Evolutionary conservation across 2,329 filamentous ascomycete genomes (phyloP), one percentile per base, ranked within the genome.

Genomic region (Fusarium euwallaceae): DNA sequence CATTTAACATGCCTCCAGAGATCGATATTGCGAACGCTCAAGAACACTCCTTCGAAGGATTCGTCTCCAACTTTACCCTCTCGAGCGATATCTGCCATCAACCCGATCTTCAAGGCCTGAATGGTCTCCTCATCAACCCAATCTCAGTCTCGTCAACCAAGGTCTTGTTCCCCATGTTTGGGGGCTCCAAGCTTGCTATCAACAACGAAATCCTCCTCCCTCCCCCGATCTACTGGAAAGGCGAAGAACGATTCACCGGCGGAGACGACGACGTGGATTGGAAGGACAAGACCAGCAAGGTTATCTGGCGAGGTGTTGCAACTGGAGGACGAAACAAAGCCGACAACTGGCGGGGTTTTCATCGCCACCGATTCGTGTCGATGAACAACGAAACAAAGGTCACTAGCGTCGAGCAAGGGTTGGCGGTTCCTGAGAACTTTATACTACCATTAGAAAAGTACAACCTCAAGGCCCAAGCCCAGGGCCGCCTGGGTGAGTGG

Each of bases 121-220:
- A 93, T 73, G 91, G 92, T 48, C 89, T 93, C 74, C 87, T 93
- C 55, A 91, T 92, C 77, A 86, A 88, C 58, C 89, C 91, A 0
- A 84, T 91, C 24, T 88, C 87, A 12, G 87, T 88, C 1, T 85
- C 87, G 2, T 85, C 89, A 2, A 91, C 89, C 43, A 87, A 87
- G 70, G 84, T 87, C 6, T 82, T 93, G 20, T 87, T 92, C 53
- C 92, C 92, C 22, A 85, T 94, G 78, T 93, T 94, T 72, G 89
- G 91, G 51, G 92, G 92, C 69, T 93, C 91, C 82, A 93, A 93
- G 78, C 84, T 93, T 41, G 87, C 88, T 20, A 88, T 92, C 72
- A 93, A 93, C 83, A 93, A 92, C 78, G 92, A 93, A 74, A 93
- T 93, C 70, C 85, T 93, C 16, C 88, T 93, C 17, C 92, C 92